Conservation (phyloP, 164 flowering plant species). For the Cinnamomum chago region DNA sequence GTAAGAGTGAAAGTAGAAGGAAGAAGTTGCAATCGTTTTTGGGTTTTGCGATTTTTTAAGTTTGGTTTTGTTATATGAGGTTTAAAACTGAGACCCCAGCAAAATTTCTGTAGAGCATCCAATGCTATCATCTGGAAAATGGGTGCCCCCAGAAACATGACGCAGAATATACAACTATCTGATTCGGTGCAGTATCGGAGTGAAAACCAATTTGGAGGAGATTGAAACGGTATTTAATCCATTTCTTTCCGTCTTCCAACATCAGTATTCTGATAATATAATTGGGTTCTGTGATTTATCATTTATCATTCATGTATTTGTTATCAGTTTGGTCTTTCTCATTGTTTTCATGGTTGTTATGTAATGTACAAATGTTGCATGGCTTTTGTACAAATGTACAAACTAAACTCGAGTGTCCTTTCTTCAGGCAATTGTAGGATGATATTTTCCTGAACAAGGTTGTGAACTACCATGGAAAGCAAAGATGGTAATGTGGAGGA, state of each 20-base stretch:
- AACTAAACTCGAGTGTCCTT: background rate
- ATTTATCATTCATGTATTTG: background rate
- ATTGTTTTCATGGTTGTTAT: background rate
- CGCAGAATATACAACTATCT: background rate
- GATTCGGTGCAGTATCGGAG: background rate
- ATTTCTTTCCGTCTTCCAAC: background rate
- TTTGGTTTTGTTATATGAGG: background rate
- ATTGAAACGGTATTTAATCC: background rate
- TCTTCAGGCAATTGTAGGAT: constrained; percentile 2
- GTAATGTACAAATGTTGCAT: background rate
- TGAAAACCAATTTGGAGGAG: background rate
- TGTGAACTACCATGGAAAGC: background rate
- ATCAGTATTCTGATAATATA: background rate
- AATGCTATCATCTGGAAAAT: background rate
- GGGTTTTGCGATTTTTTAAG: background rate
- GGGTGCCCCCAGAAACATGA: too few species aligned
- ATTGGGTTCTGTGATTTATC: background rate
- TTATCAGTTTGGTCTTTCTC: background rate
- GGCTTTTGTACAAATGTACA: background rate
- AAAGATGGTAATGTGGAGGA: constrained; percentile 4
- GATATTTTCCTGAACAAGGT: background rate
- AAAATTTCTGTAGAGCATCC: background rate
- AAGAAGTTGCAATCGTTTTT: background rate
- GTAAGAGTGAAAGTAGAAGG: background rate
- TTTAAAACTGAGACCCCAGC: too few species aligned